Percentiles rank a stretch among this genome's conserved stretches.
Conservation (phyloP, 2,329 filamentous ascomycete species). For the Didymosphaeria variabile region DNA sequence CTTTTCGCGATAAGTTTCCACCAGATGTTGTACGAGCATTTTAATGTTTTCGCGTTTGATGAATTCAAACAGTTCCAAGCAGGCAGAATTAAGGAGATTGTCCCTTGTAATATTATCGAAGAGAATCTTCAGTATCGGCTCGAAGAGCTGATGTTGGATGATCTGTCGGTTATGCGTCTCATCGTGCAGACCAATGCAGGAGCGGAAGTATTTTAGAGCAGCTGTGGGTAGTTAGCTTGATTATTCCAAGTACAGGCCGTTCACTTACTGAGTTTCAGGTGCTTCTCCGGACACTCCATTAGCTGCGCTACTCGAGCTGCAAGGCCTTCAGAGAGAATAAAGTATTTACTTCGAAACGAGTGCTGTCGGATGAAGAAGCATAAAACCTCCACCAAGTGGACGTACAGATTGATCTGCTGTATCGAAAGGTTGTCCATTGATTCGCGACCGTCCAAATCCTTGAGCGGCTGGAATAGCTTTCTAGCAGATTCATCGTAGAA, state of each 20-base stretch:
- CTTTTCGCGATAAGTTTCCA: constrained; percentile 83
- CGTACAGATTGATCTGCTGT: constrained; percentile 88
- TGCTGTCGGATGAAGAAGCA: constrained; percentile 95
- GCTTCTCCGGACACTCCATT: constrained; percentile 84
- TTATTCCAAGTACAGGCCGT: not conserved
- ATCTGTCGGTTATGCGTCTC: constrained; percentile 91
- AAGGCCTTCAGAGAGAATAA: constrained; percentile 82
- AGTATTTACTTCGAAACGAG: constrained; percentile 84
- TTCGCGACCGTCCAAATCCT: constrained; percentile 75
- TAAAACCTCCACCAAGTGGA: constrained; percentile 89
- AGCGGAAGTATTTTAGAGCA: constrained; percentile 92
- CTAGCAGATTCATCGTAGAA: constrained; percentile 91
- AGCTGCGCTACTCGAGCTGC: constrained; percentile 83
- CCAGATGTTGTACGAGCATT: constrained; percentile 81
- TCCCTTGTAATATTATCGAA: constrained; percentile 88
- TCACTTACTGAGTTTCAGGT: constrained; percentile 82
- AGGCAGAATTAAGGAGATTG: constrained; percentile 92
- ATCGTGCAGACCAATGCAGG: constrained; percentile 83
- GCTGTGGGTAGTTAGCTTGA: constrained; percentile 61
- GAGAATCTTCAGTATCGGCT: constrained; percentile 84
- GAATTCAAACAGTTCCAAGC: constrained; percentile 91
- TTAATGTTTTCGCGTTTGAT: constrained; percentile 72
- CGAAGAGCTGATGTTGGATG: constrained; percentile 80
- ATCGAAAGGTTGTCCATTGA: constrained; percentile 74
- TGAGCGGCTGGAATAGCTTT: constrained; percentile 85